Conservation (phyloP, 2,329 filamentous ascomycete species). For the Zarea fungicola region DNA sequence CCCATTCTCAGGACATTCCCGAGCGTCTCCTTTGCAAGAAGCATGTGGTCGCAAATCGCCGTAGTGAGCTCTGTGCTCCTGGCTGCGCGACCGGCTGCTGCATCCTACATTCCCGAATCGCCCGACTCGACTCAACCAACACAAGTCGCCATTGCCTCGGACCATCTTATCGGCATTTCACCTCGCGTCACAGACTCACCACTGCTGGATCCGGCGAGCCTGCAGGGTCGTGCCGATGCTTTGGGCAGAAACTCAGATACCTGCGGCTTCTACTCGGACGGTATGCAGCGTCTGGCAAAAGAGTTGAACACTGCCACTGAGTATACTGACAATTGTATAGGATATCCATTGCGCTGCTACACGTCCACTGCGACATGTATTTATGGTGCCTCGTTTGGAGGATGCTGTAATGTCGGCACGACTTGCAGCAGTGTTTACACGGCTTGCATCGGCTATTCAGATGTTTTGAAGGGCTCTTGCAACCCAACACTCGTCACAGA, state of each 20-base stretch:
- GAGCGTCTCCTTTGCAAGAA: not conserved
- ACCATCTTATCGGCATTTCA: not conserved
- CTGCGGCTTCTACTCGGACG: conserved; percentile 8
- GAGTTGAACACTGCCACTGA: not conserved
- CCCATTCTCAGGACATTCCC: too few species aligned
- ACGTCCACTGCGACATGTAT: not conserved
- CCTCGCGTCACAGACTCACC: conserved; percentile 8
- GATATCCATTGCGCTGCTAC: not conserved
- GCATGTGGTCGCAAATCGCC: conserved; percentile 2
- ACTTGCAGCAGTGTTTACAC: conserved; percentile 5
- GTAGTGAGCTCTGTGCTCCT: not conserved
- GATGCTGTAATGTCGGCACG: not conserved
- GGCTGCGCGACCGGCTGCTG: not conserved
- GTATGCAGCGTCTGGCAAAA: not conserved
- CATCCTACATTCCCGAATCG: not conserved
- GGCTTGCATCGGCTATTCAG: not conserved
- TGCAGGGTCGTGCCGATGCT: conserved; percentile 1
- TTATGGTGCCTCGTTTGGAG: conserved; percentile 2
- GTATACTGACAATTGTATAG: not conserved
- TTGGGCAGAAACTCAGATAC: conserved; percentile 2
- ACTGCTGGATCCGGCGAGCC: not conserved
- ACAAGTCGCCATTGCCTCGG: not conserved
- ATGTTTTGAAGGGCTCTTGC: conserved; percentile 5
- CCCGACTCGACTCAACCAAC: not conserved
- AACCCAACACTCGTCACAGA: not conserved